These are phyloP conservation scores for Drechslerella coelobrocha DNA, from an alignment of 2,329 filamentous ascomycete genomes.

Conservation along the genomic window DNA sequence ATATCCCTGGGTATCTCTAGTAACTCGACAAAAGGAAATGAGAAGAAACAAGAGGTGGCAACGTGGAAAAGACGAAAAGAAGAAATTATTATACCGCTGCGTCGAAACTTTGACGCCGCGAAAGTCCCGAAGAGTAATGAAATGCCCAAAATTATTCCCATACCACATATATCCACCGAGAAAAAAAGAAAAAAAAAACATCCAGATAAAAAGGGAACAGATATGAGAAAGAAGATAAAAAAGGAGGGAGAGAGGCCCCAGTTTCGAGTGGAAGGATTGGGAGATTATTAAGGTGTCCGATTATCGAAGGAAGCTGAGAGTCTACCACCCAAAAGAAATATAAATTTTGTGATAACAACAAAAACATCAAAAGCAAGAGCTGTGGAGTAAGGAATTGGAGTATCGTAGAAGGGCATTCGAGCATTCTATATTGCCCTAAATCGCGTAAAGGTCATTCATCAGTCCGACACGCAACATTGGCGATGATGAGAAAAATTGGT, in stretches of 20 bases:
- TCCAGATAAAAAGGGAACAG: not conserved
- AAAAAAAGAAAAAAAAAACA: not conserved
- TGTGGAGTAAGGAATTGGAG: not conserved
- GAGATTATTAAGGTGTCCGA: conserved; percentile 1
- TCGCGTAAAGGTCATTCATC: not conserved
- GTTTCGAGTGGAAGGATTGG: not conserved
- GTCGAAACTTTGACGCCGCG: conserved; percentile 21
- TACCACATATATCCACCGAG: not conserved
- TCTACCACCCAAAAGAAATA: not conserved
- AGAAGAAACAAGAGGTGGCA: conserved; percentile 1
- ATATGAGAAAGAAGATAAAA: not conserved
- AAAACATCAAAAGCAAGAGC: not conserved
- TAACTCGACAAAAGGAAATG: conserved; percentile 34
- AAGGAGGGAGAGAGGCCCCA: not conserved
- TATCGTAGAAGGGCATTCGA: not conserved
- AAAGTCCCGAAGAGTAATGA: conserved; percentile 26
- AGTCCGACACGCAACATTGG: not conserved
- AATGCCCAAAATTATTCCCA: conserved; percentile 28
- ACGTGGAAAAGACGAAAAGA: conserved; percentile 4
- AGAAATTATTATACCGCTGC: not conserved
- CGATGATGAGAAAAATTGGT: not conserved
- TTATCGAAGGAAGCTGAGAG: not conserved
- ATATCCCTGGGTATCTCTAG: conserved; percentile 51
- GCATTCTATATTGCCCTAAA: not conserved
- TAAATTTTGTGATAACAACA: not conserved